Evolutionary conservation across 768 basidiomycete species (phyloP).

Genomic region (Wakefieldia striispora): DNA sequence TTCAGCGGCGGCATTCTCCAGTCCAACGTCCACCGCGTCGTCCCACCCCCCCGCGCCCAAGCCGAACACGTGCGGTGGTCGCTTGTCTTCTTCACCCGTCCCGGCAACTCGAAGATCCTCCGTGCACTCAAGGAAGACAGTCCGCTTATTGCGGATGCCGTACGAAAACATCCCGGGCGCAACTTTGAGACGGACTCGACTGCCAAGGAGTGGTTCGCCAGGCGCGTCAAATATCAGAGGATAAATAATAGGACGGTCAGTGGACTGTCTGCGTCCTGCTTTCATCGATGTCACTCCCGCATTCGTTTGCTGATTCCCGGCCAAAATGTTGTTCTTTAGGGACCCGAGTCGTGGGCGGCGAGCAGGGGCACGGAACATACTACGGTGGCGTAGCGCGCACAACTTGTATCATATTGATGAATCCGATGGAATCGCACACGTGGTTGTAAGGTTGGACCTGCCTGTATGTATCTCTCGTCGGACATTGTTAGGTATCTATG

Average conservation of each 20-base stretch:
- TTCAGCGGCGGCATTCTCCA: constrained; percentile 64
- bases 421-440: no score
- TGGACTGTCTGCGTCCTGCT: not conserved
- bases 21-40: constrained; percentile 63
- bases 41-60: constrained; percentile 62
- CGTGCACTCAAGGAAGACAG: constrained; percentile 53
- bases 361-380: constrained; percentile 32
- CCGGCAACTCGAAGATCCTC: constrained; percentile 50
- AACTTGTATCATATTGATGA: no score
- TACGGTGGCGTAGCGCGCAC: constrained; percentile 10
- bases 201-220: constrained; percentile 40
- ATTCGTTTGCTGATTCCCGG: not conserved
- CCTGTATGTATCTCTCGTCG: no score
- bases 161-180: constrained; percentile 35
- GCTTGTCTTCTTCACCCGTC: constrained; percentile 66
- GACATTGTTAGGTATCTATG: no score
- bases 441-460: no score
- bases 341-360: constrained; percentile 31
- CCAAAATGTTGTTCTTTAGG: constrained; percentile 9
- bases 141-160: constrained; percentile 44
- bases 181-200: constrained; percentile 37
- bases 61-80: constrained; percentile 57
- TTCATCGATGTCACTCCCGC: no score
- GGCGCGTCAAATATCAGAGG: constrained; percentile 40
- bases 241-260: constrained; percentile 42